Evolutionary conservation across 495 filamentous ascomycete genomes (phyloP).

Genomic region (Thermochaetoides thermophila): DNA sequence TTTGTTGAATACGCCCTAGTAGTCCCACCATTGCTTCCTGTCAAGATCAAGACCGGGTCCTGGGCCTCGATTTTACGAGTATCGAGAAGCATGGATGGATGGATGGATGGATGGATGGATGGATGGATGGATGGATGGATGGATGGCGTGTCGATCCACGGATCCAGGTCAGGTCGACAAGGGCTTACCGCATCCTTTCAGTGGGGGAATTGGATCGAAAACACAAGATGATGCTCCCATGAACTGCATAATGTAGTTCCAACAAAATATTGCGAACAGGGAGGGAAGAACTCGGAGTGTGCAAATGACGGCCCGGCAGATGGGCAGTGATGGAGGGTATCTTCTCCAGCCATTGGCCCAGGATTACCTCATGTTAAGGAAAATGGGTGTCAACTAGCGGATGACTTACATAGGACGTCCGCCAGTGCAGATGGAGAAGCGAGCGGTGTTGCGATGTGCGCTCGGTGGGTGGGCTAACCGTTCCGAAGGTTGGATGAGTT

Average conservation of each 20-base stretch:
- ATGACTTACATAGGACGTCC: slow-evolving; percentile 19
- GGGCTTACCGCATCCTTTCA: neutral
- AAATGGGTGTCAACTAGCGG: slow-evolving; percentile 16
- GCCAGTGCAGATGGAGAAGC: slow-evolving; percentile 1
- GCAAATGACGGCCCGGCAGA: slow-evolving; percentile 2
- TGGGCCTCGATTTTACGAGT: too few relatives aligned
- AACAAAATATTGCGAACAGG: too few relatives aligned
- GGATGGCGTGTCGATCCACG: slow-evolving; percentile 4
- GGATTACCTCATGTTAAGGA: too few relatives aligned
- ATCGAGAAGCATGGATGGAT: slow-evolving; percentile 1
- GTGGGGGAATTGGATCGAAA: too few relatives aligned
- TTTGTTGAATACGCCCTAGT: too few relatives aligned
- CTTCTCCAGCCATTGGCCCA: neutral
- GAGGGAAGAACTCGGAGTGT: too few relatives aligned
- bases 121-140: slow-evolving; percentile 1
- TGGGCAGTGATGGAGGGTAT: too few relatives aligned
- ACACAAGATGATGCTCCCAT: too few relatives aligned
- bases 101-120: neutral
- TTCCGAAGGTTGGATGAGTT: too few relatives aligned
- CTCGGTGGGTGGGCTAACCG: slow-evolving; percentile 4
- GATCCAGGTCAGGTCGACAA: slow-evolving; percentile 4
- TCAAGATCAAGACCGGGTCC: slow-evolving; percentile 7
- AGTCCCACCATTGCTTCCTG: slow-evolving; percentile 4
- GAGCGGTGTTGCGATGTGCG: slow-evolving; percentile 1
- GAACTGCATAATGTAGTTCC: too few relatives aligned